Evolutionary conservation across 2,329 filamentous ascomycete genomes (phyloP).

Genomic region (Colletotrichum tamarilloi): DNA sequence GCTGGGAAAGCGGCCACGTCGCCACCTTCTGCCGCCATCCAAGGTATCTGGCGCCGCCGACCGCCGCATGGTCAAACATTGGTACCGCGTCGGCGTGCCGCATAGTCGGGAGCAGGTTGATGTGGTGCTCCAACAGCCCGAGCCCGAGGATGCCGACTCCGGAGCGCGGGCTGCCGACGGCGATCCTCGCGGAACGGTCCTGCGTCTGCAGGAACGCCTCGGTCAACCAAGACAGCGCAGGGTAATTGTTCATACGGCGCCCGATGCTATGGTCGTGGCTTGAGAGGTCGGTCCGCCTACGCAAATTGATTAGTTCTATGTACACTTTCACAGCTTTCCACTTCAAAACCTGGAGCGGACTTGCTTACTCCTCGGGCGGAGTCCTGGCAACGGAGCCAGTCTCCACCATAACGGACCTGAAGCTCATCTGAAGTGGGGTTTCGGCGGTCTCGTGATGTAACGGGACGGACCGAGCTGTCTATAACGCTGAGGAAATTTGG

Average conservation of each 20-base stretch:
- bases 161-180: slow-evolving; percentile 38
- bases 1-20: slow-evolving; percentile 46
- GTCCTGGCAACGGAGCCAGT: slow-evolving; percentile 21
- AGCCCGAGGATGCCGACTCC: slow-evolving; percentile 42
- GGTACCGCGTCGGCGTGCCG: slow-evolving; percentile 42
- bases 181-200: slow-evolving; percentile 45
- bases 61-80: slow-evolving; percentile 37
- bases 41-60: slow-evolving; percentile 27
- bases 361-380: slow-evolving; percentile 11
- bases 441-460: not conserved
- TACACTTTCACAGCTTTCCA: not conserved
- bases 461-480: slow-evolving; percentile 16
- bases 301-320: not conserved
- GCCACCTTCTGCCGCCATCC: slow-evolving; percentile 44
- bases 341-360: not conserved
- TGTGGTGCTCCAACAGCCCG: slow-evolving; percentile 44
- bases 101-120: slow-evolving; percentile 42
- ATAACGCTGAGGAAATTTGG: not conserved
- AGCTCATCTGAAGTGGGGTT: slow-evolving; percentile 24
- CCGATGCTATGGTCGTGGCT: slow-evolving; percentile 39
- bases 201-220: slow-evolving; percentile 30
- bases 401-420: slow-evolving; percentile 29
- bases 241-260: not conserved
- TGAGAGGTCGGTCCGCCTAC: slow-evolving; percentile 33
- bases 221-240: slow-evolving; percentile 16